phyloP scores from a whole-genome alignment of 2,329 filamentous ascomycete species.

The Fusarium oligoseptatum region DNA sequence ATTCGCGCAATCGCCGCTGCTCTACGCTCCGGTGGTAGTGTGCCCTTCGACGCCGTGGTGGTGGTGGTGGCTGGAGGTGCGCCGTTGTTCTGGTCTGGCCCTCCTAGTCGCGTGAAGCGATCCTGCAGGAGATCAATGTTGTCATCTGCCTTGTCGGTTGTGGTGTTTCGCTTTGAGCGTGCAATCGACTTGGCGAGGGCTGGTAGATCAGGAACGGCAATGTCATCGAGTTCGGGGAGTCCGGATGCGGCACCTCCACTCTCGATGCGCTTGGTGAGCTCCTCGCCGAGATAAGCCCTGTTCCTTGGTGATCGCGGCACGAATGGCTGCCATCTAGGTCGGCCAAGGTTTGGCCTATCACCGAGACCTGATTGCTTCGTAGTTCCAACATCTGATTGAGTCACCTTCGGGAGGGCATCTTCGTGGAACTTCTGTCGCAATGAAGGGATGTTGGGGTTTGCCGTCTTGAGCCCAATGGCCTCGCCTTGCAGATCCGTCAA shows the following conservation, averaged over 20 bases:
- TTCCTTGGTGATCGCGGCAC: constrained; percentile 58
- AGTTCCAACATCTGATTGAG: constrained; percentile 30
- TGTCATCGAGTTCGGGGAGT: constrained; percentile 37
- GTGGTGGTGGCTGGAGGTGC: constrained; percentile 54
- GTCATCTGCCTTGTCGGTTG: constrained; percentile 47
- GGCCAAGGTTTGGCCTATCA: constrained; percentile 48
- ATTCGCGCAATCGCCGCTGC: constrained; percentile 68
- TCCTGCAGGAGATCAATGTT: constrained; percentile 61
- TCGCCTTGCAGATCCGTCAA: constrained; percentile 35
- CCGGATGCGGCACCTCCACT: constrained; percentile 46
- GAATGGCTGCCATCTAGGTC: constrained; percentile 58
- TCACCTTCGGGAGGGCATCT: constrained; percentile 38
- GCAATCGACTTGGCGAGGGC: constrained; percentile 43
- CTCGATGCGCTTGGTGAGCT: constrained; percentile 48
- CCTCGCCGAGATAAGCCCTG: constrained; percentile 53
- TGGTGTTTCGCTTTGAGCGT: constrained; percentile 23
- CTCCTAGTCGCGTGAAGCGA: constrained; percentile 61
- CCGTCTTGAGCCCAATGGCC: constrained; percentile 32
- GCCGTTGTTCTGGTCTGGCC: constrained; percentile 50
- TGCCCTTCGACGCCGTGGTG: constrained; percentile 56
- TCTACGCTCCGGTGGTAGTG: constrained; percentile 63
- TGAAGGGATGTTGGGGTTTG: constrained; percentile 40
- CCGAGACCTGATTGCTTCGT: constrained; percentile 32
- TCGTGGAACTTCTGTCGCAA: constrained; percentile 54
- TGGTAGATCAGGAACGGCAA: constrained; percentile 47